Percentiles rank a stretch among this genome's conserved stretches.
phyloP scores from a whole-genome alignment of 768 basidiomycete genomes.

The Hebeloma cylindrosporum region DNA sequence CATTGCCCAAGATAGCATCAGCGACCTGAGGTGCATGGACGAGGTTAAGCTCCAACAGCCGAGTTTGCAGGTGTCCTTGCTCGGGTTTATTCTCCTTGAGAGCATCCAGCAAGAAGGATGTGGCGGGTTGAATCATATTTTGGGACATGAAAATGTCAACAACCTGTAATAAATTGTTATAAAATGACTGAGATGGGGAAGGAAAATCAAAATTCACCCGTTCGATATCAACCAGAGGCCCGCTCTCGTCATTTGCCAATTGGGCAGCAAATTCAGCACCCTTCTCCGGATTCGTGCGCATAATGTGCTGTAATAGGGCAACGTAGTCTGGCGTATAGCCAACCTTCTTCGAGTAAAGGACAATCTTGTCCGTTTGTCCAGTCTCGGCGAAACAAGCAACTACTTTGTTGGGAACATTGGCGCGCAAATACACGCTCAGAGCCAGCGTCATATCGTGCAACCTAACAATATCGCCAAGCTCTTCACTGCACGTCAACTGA shows the following conservation, averaged over 20 bases:
- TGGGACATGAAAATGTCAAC: slow-evolving; percentile 99
- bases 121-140: slow-evolving; percentile 99
- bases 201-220: slow-evolving; percentile 48
- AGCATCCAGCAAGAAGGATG: slow-evolving; percentile 95
- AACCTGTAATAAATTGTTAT: slow-evolving; percentile 54
- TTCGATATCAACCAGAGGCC: slow-evolving; percentile 92
- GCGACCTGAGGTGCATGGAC: slow-evolving; percentile 98
- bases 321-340: slow-evolving; percentile 92
- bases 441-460: slow-evolving; percentile 95
- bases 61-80: slow-evolving; percentile 93
- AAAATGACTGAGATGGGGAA: background rate
- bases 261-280: slow-evolving; percentile 97
- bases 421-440: slow-evolving; percentile 94
- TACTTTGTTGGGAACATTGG: slow-evolving; percentile 98
- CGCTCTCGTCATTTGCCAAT: slow-evolving; percentile 89
- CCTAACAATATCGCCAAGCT: slow-evolving; percentile 96
- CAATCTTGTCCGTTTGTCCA: slow-evolving; percentile 97
- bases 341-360: slow-evolving; percentile 97
- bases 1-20: slow-evolving; percentile 97
- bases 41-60: slow-evolving; percentile 96
- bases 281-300: slow-evolving; percentile 95
- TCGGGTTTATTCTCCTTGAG: slow-evolving; percentile 98
- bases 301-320: slow-evolving; percentile 89
- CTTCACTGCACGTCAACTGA: slow-evolving; percentile 96
- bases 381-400: slow-evolving; percentile 99